Evolutionary conservation across 495 filamentous ascomycete species (phyloP).

Genomic region (Lepraria neglecta): DNA sequence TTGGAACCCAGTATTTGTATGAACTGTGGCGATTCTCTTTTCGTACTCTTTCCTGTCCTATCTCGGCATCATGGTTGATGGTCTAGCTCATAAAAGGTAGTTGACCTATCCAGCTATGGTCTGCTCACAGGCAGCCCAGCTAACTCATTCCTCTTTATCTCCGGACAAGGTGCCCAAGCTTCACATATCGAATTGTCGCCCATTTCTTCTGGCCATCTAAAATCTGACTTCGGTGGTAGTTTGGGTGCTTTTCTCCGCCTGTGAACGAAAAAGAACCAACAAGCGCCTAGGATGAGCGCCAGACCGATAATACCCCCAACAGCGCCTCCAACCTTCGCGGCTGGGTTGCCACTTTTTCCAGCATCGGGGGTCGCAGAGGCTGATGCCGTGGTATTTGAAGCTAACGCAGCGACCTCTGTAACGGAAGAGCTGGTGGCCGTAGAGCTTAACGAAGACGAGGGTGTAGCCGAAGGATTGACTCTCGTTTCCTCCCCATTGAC

Average conservation of each 20-base stretch:
- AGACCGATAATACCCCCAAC: not conserved
- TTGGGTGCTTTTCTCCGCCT: not conserved
- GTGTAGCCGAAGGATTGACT: not conserved
- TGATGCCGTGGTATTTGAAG: not conserved
- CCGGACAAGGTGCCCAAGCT: not conserved
- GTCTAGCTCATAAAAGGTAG: not conserved
- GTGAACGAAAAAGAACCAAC: not conserved
- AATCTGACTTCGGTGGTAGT: not conserved
- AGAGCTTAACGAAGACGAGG: not conserved
- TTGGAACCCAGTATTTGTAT: not conserved
- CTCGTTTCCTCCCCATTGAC: not conserved
- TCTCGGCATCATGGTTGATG: not conserved
- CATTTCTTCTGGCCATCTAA: not conserved
- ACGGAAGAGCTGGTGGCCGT: not conserved
- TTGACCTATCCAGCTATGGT: not conserved
- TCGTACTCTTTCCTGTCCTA: not conserved
- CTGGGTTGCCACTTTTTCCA: not conserved
- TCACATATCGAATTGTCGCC: not conserved
- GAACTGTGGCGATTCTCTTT: no score
- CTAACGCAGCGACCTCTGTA: not conserved
- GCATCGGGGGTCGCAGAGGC: not conserved
- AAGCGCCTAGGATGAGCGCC: constrained; percentile 1
- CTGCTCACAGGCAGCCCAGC: not conserved
- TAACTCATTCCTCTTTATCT: not conserved
- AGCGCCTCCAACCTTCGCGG: not conserved